Evolutionary conservation across 2,329 filamentous ascomycete genomes (phyloP).

Genomic region (Cladophialophora chaetospira): DNA sequence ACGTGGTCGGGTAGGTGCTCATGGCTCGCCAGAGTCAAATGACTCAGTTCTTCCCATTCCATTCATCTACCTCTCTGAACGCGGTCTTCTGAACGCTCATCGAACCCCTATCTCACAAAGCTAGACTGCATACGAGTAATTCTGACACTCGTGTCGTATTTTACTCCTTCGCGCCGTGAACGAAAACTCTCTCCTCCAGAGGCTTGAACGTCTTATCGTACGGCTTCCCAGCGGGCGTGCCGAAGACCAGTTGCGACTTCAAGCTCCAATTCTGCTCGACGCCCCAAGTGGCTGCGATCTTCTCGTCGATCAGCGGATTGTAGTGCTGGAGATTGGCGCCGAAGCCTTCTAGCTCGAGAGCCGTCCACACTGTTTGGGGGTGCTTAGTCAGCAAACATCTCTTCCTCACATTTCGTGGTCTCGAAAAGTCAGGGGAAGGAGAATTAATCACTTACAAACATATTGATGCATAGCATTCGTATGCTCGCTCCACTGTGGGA

Average conservation of each 20-base stretch:
- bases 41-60: no score
- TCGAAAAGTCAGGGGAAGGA: neutral
- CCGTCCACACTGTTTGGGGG: slow-evolving; percentile 72
- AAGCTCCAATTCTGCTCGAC: slow-evolving; percentile 74
- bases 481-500: slow-evolving; percentile 75
- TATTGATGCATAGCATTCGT: slow-evolving; percentile 71
- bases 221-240: slow-evolving; percentile 39
- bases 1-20: no score
- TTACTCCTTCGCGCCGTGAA: slow-evolving; percentile 18
- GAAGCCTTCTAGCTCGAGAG: slow-evolving; percentile 78
- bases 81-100: neutral
- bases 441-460: slow-evolving; percentile 4
- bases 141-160: no score
- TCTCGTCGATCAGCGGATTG: slow-evolving; percentile 79
- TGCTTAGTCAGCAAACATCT: neutral
- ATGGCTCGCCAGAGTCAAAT: no score
- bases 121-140: neutral
- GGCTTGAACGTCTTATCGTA: slow-evolving; percentile 28
- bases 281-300: slow-evolving; percentile 69
- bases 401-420: no score
- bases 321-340: slow-evolving; percentile 93
- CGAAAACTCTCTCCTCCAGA: slow-evolving; percentile 26
- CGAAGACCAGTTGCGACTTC: slow-evolving; percentile 83
- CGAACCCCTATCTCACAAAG: neutral
- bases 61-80: no score